Evolutionary conservation across 805 yeast species (phyloP).

Genomic region (Kazachstania bromeliacearum): DNA sequence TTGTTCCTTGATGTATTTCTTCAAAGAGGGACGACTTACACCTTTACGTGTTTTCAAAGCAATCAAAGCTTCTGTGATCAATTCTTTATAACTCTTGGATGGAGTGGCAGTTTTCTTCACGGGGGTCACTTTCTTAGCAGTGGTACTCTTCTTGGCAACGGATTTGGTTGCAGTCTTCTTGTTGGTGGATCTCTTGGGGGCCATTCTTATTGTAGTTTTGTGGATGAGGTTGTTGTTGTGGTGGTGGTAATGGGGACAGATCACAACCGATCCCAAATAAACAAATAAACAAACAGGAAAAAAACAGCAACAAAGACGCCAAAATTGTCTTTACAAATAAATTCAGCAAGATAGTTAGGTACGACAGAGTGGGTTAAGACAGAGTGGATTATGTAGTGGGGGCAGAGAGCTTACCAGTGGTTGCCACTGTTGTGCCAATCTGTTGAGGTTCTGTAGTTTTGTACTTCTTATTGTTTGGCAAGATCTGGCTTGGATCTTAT

Average conservation of each 20-base stretch:
- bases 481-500: too few relatives aligned
- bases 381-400: too few relatives aligned
- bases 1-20: constrained; percentile 59
- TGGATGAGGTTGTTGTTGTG: not conserved
- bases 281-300: not conserved
- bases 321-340: not conserved
- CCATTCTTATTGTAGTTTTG: constrained; percentile 6
- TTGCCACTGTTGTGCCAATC: too few relatives aligned
- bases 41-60: constrained; percentile 66
- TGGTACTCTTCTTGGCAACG: constrained; percentile 1
- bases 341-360: not conserved
- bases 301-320: not conserved
- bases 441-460: too few relatives aligned
- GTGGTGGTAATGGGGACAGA: not conserved
- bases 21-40: constrained; percentile 76
- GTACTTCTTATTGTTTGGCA: too few relatives aligned
- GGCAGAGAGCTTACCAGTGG: too few relatives aligned
- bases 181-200: constrained; percentile 9
- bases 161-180: constrained; percentile 3
- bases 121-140: constrained; percentile 6
- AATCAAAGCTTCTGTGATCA: constrained; percentile 47
- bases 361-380: too few relatives aligned
- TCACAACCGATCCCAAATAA: not conserved
- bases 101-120: constrained; percentile 6
- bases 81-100: constrained; percentile 20